Base-by-base conservation (phyloP, 2,329 filamentous ascomycete species). In the Ophiobolus disseminans region DNA sequence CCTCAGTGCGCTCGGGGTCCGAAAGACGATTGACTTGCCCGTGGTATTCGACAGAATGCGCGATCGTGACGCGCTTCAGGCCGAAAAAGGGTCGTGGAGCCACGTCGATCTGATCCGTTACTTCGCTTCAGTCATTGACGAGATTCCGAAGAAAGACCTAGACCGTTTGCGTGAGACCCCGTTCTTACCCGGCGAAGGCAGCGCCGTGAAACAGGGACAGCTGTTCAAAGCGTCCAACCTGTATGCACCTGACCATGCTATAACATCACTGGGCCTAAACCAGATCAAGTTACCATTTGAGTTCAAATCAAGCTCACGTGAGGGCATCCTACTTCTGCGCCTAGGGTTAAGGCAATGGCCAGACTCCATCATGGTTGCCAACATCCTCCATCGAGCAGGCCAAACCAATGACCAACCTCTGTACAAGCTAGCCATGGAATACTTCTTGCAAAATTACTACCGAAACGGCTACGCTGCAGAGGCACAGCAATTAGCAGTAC, bases 81-180 rank as follows among this genome's bases (percentile, higher is more conserved):
- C 75, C 16, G 81, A 82, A 20, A 78, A 78, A 17, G 75, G 77
- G 17, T 82, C 86, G 70, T 96, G 90, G 90, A 97, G 91, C 48
- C 93, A 97, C 68, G 86, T 96, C 52, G 93, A 99, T 69, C 79
- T 99, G 20, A 91, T 99, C 73, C 93, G 91, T 62, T 99, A 99
- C 63, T 82, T 99, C 34, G 85, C 93, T 9, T 96, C 92, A 7
- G 94, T 99, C 21, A 86, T 85, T 51, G 84, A 89, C 42, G 94
- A 99, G 60, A 97, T 99, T 50, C 94, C 94, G 0, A 73, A 76
- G 8, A 86, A 87, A 40, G 94, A 99, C 69, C 82, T 97, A 45
- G 86, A 84, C 57, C 89, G 88, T 64, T 80, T 99, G 19, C 87
- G 83, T 46, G 82, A 86, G 39, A 91, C 91, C 0, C 85, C 85